Evolutionary conservation across 495 filamentous ascomycete genomes (phyloP).

Genomic region (Cercophora newfieldiana): DNA sequence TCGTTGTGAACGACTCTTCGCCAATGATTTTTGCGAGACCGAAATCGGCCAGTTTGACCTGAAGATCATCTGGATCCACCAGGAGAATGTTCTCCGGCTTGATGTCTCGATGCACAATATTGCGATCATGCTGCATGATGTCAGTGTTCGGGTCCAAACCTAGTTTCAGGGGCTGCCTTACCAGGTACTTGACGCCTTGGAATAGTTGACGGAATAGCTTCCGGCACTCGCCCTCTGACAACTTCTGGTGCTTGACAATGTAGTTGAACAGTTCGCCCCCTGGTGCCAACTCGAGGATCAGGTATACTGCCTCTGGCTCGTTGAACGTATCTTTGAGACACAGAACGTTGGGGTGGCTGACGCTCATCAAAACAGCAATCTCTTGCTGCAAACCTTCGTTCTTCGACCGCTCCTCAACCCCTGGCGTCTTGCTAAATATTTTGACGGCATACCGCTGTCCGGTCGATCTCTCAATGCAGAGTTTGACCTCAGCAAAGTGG

Average conservation of each 20-base stretch:
- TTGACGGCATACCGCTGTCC: conserved; percentile 90
- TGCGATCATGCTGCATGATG: conserved; percentile 81
- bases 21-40: conserved; percentile 98
- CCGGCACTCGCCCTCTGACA: conserved; percentile 79
- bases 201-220: conserved; percentile 91
- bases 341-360: conserved; percentile 92
- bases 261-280: conserved; percentile 95
- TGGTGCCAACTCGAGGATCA: conserved; percentile 86
- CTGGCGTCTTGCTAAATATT: conserved; percentile 79
- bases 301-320: conserved; percentile 84
- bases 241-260: conserved; percentile 84
- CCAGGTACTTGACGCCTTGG: conserved; percentile 90
- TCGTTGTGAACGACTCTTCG: conserved; percentile 97
- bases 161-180: conserved; percentile 52
- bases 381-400: conserved; percentile 88
- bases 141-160: conserved; percentile 37
- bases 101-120: conserved; percentile 97
- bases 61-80: conserved; percentile 69
- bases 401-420: conserved; percentile 77
- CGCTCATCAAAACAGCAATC: conserved; percentile 92
- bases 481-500: conserved; percentile 92
- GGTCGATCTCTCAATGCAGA: conserved; percentile 82
- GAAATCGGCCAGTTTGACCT: conserved; percentile 94
- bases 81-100: conserved; percentile 98
- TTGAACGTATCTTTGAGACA: conserved; percentile 96